phyloP scores from a whole-genome alignment of 805 yeast species.

The Wickerhamiella dianesei region DNA sequence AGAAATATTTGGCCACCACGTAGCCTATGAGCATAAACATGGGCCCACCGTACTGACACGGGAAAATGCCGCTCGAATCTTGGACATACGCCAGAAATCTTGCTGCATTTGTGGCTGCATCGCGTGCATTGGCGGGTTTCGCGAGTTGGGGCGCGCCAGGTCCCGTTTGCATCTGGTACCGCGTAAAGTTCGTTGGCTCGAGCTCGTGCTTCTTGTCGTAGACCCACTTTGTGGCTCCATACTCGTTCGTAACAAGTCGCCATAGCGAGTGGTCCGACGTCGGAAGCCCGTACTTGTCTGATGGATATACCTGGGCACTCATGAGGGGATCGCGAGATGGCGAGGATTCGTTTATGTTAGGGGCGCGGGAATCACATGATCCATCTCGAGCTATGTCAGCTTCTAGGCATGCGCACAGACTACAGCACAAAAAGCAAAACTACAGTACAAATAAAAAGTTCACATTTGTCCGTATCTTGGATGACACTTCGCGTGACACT shows the following conservation, averaged over 20 bases:
- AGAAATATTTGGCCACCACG: slow-evolving; percentile 57
- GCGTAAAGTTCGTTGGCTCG: slow-evolving; percentile 19
- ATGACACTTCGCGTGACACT: too few relatives aligned
- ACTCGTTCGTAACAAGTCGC: slow-evolving; percentile 55
- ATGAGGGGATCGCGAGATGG: not conserved
- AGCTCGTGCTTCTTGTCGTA: slow-evolving; percentile 34
- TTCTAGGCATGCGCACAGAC: not conserved
- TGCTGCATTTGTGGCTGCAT: slow-evolving; percentile 61
- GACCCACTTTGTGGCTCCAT: slow-evolving; percentile 77
- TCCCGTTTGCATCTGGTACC: slow-evolving; percentile 20
- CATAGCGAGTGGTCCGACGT: slow-evolving; percentile 59
- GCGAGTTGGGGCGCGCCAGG: slow-evolving; percentile 19
- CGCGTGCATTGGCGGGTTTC: slow-evolving; percentile 18
- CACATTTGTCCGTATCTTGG: too few relatives aligned
- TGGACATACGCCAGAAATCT: slow-evolving; percentile 57
- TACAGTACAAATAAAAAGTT: too few relatives aligned
- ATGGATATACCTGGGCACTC: slow-evolving; percentile 22
- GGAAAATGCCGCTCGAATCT: slow-evolving; percentile 73
- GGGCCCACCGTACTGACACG: slow-evolving; percentile 92
- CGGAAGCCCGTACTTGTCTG: slow-evolving; percentile 57
- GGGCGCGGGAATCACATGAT: not conserved
- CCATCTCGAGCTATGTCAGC: not conserved
- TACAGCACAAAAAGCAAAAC: too few relatives aligned
- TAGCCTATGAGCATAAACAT: slow-evolving; percentile 94
- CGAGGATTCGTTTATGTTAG: not conserved